Evolutionary conservation across 306 rosid species (phyloP), one percentile per base, ranked within the genome.

Genomic region (Glycine latifolia): DNA sequence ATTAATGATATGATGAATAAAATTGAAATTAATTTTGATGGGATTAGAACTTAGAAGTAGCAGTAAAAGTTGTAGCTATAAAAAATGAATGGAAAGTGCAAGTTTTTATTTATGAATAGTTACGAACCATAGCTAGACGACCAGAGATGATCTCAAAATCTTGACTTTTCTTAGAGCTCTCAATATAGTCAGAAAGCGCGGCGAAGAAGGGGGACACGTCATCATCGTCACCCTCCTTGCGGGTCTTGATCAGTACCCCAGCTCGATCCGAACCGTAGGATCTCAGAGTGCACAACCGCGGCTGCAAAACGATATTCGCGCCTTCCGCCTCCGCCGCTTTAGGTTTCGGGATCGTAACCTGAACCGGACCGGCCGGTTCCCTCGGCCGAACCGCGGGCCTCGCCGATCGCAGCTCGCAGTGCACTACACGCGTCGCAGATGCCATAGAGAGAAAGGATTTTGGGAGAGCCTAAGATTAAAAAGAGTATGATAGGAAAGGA

Each of bases 101-200:
- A 35, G 39, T 26, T 26, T 26, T 26, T 26, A 26, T 26, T 26
- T 26, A 26, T 26, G 31, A 26, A 26, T 26, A 2, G 14, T 0
- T 12, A 10, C 12, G 82, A 80, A 94, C 99, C 98, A 95, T 95
- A n/a, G 98, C 98, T 11, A 95, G 91, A 16, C 98, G 93, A 54
- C 99, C 99, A 10, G 97, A 95, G 85, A 95, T 84, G 86, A 83
- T 93, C 81, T 95, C 99, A 66, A 95, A 95, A 56, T 93, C 99
- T 5, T 91, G 93, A 81, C 98, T 95, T 73, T 87, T 92, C 89
- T 86, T 89, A n/a, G 94, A 87, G 81, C 93, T 95, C 56, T 95
- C 97, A 0, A 95, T 89, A 41, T 95, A 95, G 43, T 95, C 91
- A 0, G 97, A 93, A 33, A 95, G 84, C 26, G 89, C 90, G 53